Evolutionary conservation across 169 alveolate genomes (phyloP).

Genomic region (Cryptosporidium muris): DNA sequence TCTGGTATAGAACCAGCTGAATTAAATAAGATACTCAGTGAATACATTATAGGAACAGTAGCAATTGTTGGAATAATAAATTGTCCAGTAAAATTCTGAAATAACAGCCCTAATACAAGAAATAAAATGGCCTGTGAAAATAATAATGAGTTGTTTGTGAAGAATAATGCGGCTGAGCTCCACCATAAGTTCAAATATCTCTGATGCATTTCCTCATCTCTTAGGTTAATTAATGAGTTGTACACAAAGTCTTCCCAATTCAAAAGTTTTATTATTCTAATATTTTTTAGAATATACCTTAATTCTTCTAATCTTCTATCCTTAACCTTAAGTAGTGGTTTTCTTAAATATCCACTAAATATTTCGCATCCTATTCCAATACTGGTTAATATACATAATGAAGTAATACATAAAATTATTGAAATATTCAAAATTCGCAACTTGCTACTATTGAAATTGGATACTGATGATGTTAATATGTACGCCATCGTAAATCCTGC

Average conservation of each 20-base stretch:
- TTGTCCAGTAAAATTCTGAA: conserved; percentile 25
- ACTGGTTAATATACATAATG: conserved; percentile 15
- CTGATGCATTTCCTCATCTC: conserved; percentile 51
- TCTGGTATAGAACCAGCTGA: conserved; percentile 54
- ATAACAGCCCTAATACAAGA: conserved; percentile 25
- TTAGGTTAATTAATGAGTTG: conserved; percentile 29
- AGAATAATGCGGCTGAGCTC: conserved; percentile 10
- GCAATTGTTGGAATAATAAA: conserved; percentile 56
- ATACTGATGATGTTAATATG: conserved; percentile 23
- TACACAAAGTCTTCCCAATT: conserved; percentile 65
- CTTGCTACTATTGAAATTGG: background rate
- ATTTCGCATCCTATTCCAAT: conserved; percentile 25
- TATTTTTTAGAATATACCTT: conserved; percentile 37
- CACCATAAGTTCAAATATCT: conserved; percentile 27
- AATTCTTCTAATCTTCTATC: conserved; percentile 47
- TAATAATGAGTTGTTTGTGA: conserved; percentile 27
- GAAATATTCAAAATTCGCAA: conserved; percentile 44
- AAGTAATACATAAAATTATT: conserved; percentile 10
- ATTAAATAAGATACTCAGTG: conserved; percentile 29
- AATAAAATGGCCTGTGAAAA: conserved; percentile 44
- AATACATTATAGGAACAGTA: conserved; percentile 56
- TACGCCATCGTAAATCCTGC: conserved; percentile 28
- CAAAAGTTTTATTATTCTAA: conserved; percentile 59
- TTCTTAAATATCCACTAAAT: conserved; percentile 55
- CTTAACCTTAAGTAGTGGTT: conserved; percentile 50